Evolutionary conservation across 768 basidiomycete genomes (phyloP).

Genomic region (Trametes elegans): DNA sequence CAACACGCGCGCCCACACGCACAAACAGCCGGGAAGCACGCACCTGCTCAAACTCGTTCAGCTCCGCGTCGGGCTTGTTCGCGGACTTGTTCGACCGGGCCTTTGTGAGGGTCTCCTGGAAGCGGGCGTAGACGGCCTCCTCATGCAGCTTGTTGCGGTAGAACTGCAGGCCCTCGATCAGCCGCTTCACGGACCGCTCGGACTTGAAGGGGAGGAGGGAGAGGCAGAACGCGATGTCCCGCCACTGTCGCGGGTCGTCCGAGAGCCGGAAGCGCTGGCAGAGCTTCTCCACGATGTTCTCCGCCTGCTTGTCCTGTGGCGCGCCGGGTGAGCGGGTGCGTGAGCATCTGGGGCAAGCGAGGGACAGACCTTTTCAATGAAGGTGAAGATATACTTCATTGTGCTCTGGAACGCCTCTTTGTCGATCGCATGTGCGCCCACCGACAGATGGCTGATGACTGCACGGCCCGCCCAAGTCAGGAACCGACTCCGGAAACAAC

Average conservation of each 20-base stretch:
- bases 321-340: neutral
- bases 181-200: constrained; percentile 93
- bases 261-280: constrained; percentile 92
- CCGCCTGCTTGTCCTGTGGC: constrained; percentile 92
- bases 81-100: constrained; percentile 89
- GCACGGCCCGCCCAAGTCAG: neutral
- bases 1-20: neutral
- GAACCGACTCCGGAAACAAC: neutral
- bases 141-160: constrained; percentile 98
- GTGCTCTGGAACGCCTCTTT: constrained; percentile 92
- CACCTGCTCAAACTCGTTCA: constrained; percentile 93
- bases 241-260: constrained; percentile 92
- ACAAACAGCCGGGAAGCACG: too few species aligned
- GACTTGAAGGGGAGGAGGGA: constrained; percentile 96
- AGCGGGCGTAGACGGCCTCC: constrained; percentile 70
- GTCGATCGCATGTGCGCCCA: constrained; percentile 87
- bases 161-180: constrained; percentile 87
- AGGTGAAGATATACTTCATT: constrained; percentile 92
- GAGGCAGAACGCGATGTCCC: constrained; percentile 94
- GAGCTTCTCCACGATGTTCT: constrained; percentile 94
- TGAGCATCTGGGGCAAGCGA: neutral
- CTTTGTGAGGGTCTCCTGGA: constrained; percentile 90
- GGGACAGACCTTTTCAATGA: constrained; percentile 87
- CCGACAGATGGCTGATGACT: constrained; percentile 95
- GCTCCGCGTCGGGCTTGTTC: constrained; percentile 88